Conservation (phyloP, 257 asterid genomes). For the Petunia secreta region DNA sequence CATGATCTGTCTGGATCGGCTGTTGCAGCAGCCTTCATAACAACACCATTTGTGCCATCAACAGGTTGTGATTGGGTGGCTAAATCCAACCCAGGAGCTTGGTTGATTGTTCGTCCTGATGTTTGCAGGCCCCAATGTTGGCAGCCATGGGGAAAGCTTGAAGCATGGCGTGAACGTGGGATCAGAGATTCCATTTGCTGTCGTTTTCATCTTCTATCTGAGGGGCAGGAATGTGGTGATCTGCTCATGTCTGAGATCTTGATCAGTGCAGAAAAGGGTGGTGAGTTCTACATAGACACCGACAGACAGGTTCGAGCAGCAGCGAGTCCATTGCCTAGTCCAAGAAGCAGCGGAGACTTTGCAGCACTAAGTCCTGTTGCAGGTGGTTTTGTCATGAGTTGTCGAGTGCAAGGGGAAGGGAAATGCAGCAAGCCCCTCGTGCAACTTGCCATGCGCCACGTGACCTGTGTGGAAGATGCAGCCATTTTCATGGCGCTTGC, state of each 20-base stretch:
- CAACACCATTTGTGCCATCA: constrained; percentile 94
- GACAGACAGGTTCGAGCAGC: constrained; percentile 65
- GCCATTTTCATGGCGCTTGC: constrained; percentile 98
- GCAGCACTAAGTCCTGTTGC: constrained; percentile 60
- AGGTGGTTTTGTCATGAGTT: constrained; percentile 92
- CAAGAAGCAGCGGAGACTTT: constrained; percentile 89
- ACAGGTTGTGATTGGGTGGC: constrained; percentile 97
- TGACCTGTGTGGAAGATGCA: constrained; percentile 92
- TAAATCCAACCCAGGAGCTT: constrained; percentile 96
- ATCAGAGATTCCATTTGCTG: constrained; percentile 69
- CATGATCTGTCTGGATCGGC: constrained; percentile 97
- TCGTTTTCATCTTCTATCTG: constrained; percentile 80
- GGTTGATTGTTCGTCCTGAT: constrained; percentile 89
- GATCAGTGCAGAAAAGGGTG: constrained; percentile 84
- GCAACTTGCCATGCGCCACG: constrained; percentile 86
- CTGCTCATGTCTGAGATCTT: constrained; percentile 72
- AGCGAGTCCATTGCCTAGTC: constrained; percentile 66
- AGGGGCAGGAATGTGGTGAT: constrained; percentile 73
- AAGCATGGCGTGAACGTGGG: constrained; percentile 97
- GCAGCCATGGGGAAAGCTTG: constrained; percentile 99
- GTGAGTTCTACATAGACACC: constrained; percentile 83
- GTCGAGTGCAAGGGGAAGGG: constrained; percentile 85
- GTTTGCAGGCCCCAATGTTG: constrained; percentile 74
- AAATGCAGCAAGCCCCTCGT: constrained; percentile 81
- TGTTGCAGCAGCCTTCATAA: constrained; percentile 94